Percentiles rank a stretch among this genome's conserved stretches.
Conservation (phyloP, 257 asterid genomes). For the Oldenlandia corymbosa region DNA sequence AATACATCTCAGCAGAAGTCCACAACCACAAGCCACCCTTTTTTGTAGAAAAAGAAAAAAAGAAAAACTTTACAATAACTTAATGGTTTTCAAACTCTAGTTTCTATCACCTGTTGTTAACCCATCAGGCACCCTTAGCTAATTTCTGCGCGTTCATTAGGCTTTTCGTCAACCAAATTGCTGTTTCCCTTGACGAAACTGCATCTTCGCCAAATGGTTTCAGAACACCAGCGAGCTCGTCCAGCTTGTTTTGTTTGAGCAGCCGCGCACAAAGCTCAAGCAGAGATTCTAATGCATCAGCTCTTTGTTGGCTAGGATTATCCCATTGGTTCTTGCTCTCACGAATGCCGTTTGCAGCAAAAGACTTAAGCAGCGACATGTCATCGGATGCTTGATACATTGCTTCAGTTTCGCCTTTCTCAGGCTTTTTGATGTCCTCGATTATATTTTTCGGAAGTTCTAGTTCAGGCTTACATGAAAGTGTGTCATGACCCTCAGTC, state of each 20-base stretch:
- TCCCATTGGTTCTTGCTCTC: slow-evolving; percentile 33
- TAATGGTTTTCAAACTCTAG: slow-evolving; percentile 3
- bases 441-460: slow-evolving; percentile 23
- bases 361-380: slow-evolving; percentile 20
- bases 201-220: slow-evolving; percentile 82
- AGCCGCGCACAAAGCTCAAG: slow-evolving; percentile 79
- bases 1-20: slow-evolving; percentile 11
- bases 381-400: slow-evolving; percentile 20
- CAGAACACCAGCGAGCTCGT: slow-evolving; percentile 79
- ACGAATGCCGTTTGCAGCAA: slow-evolving; percentile 26
- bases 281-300: slow-evolving; percentile 86
- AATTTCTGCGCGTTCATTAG: slow-evolving; percentile 62
- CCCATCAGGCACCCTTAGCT: slow-evolving; percentile 38
- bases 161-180: slow-evolving; percentile 90
- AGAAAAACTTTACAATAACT: slow-evolving; percentile 11
- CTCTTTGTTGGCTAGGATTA: slow-evolving; percentile 52
- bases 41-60: too few species aligned
- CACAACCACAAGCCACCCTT: background rate
- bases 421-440: slow-evolving; percentile 10
- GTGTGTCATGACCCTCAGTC: slow-evolving; percentile 14
- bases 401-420: slow-evolving; percentile 25
- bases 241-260: slow-evolving; percentile 82
- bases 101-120: slow-evolving; percentile 7
- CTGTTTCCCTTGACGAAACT: slow-evolving; percentile 88
- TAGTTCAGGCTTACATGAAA: slow-evolving; percentile 16